phyloP scores from a whole-genome alignment of 2,329 filamentous ascomycete genomes.

The Cercospora canescens region DNA sequence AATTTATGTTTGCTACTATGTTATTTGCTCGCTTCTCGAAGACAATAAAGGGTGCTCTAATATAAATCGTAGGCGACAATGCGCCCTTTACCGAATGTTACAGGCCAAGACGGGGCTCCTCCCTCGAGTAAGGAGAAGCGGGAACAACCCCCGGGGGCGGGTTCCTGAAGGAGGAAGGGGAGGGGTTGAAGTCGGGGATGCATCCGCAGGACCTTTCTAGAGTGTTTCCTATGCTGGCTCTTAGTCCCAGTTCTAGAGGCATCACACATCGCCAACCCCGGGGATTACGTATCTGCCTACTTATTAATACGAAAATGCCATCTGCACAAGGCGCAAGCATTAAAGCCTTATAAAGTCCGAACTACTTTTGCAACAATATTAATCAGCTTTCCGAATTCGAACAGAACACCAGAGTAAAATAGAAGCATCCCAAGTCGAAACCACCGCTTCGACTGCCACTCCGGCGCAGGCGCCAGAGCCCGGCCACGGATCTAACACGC shows the following conservation, averaged over 20 bases:
- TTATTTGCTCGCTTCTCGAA: not conserved
- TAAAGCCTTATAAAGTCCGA: not conserved
- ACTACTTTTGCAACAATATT: not conserved
- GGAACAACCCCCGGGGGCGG: not conserved
- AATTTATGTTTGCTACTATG: not conserved
- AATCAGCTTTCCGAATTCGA: not conserved
- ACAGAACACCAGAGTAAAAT: not conserved
- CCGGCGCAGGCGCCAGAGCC: not conserved
- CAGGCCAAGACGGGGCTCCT: not conserved
- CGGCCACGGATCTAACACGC: not conserved
- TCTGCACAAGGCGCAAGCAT: not conserved
- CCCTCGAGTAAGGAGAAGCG: not conserved
- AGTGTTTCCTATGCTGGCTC: not conserved
- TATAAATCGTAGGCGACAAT: not conserved
- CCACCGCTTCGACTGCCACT: not conserved
- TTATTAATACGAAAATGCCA: not conserved
- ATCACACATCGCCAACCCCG: not conserved
- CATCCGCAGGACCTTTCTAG: not conserved
- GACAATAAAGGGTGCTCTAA: not conserved
- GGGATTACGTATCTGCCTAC: not conserved
- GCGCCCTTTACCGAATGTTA: not conserved
- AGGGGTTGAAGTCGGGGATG: not conserved
- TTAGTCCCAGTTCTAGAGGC: not conserved
- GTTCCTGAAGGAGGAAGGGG: not conserved
- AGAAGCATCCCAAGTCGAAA: not conserved